Conservation (phyloP, 352 stramenopile genomes). For the Phytopythium montanum region DNA sequence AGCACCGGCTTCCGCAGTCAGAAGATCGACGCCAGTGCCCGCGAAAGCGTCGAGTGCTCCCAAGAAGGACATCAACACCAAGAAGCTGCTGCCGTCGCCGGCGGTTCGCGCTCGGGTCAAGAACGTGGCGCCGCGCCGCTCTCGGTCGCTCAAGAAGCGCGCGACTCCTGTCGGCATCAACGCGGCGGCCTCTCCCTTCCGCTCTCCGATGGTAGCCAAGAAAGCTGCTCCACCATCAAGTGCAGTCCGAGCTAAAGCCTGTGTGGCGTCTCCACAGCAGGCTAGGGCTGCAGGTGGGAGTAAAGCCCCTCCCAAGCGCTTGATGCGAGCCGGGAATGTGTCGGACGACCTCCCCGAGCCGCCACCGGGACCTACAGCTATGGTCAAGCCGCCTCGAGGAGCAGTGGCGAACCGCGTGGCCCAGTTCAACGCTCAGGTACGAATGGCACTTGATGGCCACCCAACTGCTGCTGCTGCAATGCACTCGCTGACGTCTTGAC, state of each 20-base stretch:
- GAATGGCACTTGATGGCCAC: not conserved
- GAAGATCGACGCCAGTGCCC: not conserved
- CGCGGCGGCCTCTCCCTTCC: not conserved
- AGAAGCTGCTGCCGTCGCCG: not conserved
- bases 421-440: constrained; percentile 57
- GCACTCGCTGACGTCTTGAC: not conserved
- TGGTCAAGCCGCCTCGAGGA: not conserved
- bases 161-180: not conserved
- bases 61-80: not conserved
- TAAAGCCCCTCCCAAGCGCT: not conserved
- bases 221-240: not conserved
- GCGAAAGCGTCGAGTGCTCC: not conserved
- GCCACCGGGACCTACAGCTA: not conserved
- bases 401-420: constrained; percentile 32
- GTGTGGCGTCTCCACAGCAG: not conserved
- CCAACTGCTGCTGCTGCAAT: not conserved
- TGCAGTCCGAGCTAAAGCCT: not conserved
- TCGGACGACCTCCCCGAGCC: not conserved
- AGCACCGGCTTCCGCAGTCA: not conserved
- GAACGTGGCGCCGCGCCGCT: constrained; percentile 6
- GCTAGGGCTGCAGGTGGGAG: not conserved
- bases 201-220: not conserved
- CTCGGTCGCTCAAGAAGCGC: constrained; percentile 13
- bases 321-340: not conserved
- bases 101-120: not conserved